Evolutionary conservation across 106 monocot genomes (phyloP).

Genomic region (Gastrodia elata): DNA sequence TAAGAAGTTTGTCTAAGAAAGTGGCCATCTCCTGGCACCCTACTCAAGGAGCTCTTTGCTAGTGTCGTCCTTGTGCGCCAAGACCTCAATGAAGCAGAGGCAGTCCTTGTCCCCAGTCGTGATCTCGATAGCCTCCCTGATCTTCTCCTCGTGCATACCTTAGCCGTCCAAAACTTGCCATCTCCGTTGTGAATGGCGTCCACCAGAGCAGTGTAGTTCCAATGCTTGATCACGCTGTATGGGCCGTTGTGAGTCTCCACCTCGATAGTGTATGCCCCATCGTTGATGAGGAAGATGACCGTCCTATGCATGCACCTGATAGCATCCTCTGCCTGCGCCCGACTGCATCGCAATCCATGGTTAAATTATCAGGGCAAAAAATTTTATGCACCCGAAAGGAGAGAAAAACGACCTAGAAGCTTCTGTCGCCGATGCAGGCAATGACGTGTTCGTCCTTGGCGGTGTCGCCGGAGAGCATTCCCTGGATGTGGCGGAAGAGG

Average conservation of each 20-base stretch:
- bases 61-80: conserved; percentile 20
- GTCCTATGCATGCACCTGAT: conserved; percentile 11
- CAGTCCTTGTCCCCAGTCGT: conserved; percentile 14
- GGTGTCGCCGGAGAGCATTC: conserved; percentile 5
- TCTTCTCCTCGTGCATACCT: conserved; percentile 13
- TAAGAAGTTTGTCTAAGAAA: conserved; percentile 35
- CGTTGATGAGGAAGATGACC: conserved; percentile 22
- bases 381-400: conserved; percentile 24
- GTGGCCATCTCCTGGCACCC: conserved; percentile 75
- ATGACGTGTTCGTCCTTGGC: conserved; percentile 42
- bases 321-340: conserved; percentile 32
- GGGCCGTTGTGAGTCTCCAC: conserved; percentile 19
- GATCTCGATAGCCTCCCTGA: conserved; percentile 5
- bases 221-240: conserved; percentile 17
- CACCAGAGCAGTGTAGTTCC: conserved; percentile 15
- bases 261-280: conserved; percentile 20
- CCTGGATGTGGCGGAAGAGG: conserved; percentile 16
- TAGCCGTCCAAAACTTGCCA: conserved; percentile 17
- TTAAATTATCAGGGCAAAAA: too few relatives aligned
- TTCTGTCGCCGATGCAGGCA: conserved; percentile 12
- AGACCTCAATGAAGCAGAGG: conserved; percentile 19
- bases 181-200: conserved; percentile 19
- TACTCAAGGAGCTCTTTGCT: conserved; percentile 31
- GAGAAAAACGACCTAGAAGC: conserved; percentile 80
- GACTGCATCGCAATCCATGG: conserved; percentile 33